Evolutionary conservation across 2,329 filamentous ascomycete genomes (phyloP).

Genomic region (Calonectria pauciramosa): DNA sequence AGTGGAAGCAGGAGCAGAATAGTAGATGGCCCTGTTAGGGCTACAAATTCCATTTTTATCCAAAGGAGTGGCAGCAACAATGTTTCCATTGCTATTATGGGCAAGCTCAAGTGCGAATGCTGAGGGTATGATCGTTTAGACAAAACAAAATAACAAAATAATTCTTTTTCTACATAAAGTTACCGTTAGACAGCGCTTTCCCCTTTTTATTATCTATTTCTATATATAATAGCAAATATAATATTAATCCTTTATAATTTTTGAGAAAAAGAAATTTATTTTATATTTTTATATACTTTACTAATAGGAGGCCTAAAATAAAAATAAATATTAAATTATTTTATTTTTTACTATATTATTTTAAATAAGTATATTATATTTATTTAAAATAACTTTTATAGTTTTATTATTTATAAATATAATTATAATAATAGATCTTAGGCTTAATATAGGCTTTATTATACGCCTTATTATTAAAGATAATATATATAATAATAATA

Average conservation of each 20-base stretch:
- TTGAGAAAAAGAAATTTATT: too few species aligned
- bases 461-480: background rate
- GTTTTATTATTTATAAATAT: background rate
- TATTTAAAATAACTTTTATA: too few species aligned
- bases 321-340: background rate
- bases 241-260: background rate
- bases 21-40: conserved; percentile 26
- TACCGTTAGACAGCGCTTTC: background rate
- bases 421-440: background rate
- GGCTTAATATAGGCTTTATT: background rate
- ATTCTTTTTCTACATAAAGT: background rate
- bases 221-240: background rate
- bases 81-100: conserved; percentile 34
- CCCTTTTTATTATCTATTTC: background rate
- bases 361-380: too few species aligned
- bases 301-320: background rate
- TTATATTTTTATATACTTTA: too few species aligned
- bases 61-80: conserved; percentile 16
- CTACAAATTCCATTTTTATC: background rate
- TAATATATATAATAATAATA: background rate
- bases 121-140: too few species aligned
- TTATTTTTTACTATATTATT: background rate
- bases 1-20: conserved; percentile 14
- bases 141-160: too few species aligned
- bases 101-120: conserved; percentile 29